Evolutionary conservation across 176 grass and related monocot genomes (phyloP).

Genomic region (Oropetium thomaeum): DNA sequence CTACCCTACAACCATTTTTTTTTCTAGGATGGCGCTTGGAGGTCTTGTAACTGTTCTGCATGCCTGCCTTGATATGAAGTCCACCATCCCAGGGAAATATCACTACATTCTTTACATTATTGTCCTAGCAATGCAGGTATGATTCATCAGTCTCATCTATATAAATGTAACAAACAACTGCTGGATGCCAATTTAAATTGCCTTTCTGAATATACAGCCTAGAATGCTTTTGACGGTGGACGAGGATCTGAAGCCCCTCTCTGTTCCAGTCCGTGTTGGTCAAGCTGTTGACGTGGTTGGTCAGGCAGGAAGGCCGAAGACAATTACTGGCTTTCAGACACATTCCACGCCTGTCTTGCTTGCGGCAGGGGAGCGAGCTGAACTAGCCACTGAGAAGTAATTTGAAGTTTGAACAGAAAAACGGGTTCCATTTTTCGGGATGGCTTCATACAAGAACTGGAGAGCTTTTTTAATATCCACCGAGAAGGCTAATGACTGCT

Average conservation of each 20-base stretch:
- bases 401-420: background rate
- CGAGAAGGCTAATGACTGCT: background rate
- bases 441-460: no score
- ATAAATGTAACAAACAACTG: background rate
- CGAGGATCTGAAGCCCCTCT: constrained; percentile 84
- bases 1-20: background rate
- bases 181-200: constrained; percentile 3
- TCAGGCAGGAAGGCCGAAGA: constrained; percentile 96
- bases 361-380: constrained; percentile 88
- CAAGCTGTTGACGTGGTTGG: constrained; percentile 98
- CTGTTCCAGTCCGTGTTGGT: constrained; percentile 90
- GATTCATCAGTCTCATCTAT: background rate
- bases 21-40: constrained; percentile 77
- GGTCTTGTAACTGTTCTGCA: constrained; percentile 87
- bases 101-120: constrained; percentile 94
- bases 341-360: constrained; percentile 95
- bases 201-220: constrained; percentile 51
- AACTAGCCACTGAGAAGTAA: constrained; percentile 96
- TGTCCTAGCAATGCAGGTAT: constrained; percentile 92
- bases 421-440: background rate
- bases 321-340: constrained; percentile 97
- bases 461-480: no score
- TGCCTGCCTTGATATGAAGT: constrained; percentile 96
- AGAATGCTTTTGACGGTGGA: constrained; percentile 97
- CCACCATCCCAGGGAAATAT: constrained; percentile 84